A percentile compares a stretch with the other conserved stretches of the same genome.
Evolutionary conservation across 2,329 filamentous ascomycete genomes (phyloP).

Genomic region (Paecilomyces dactylethromorphus): DNA sequence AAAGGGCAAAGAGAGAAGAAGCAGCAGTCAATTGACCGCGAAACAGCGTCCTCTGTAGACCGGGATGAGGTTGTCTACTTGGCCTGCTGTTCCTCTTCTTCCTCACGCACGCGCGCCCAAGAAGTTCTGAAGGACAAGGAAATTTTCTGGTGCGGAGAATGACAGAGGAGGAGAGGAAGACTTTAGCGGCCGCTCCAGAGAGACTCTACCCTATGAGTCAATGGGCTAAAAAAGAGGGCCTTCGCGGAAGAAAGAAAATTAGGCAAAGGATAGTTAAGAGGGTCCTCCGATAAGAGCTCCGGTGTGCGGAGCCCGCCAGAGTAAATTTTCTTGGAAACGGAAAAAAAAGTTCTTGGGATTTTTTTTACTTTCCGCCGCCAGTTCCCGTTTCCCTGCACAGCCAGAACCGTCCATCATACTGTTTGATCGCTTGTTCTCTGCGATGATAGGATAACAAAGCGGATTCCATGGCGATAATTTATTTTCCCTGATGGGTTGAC

Average conservation of each 20-base stretch:
- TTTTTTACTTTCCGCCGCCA: not conserved
- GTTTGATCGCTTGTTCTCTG: not conserved
- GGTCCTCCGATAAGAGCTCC: constrained; percentile 21
- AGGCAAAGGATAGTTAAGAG: constrained; percentile 8
- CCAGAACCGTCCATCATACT: not conserved
- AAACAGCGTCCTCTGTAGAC: not conserved
- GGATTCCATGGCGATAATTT: no score
- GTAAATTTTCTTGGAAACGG: constrained; percentile 2
- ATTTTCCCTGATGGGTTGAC: no score
- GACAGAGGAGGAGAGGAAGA: constrained; percentile 1
- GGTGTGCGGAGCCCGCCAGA: constrained; percentile 17
- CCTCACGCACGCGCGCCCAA: not conserved
- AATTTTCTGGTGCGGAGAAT: not conserved
- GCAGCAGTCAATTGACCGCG: constrained; percentile 7
- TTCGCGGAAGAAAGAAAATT: constrained; percentile 6
- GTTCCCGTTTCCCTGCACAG: not conserved
- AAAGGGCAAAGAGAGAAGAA: constrained; percentile 10
- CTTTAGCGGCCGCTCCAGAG: not conserved
- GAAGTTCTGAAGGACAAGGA: not conserved
- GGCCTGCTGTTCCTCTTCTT: not conserved
- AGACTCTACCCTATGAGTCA: not conserved
- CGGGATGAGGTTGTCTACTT: not conserved
- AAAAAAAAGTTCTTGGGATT: not conserved
- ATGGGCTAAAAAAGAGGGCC: not conserved
- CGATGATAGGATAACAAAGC: no score